Percentiles rank a stretch among this genome's conserved stretches.
Conservation (phyloP, 805 yeast species). For the Vanderwaltozyma tropicalis region DNA sequence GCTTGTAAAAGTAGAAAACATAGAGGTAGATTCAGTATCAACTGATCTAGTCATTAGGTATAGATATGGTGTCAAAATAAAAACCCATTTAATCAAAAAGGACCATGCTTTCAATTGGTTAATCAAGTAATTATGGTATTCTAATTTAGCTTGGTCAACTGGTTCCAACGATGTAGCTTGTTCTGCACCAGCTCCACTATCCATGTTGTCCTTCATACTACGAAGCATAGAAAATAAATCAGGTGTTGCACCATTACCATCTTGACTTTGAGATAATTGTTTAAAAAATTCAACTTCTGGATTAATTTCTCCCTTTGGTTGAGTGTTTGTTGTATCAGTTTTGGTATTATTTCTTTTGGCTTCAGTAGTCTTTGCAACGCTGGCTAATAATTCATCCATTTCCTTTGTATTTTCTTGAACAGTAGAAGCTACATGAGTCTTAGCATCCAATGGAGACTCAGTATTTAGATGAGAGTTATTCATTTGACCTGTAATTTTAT, state of each 20-base stretch:
- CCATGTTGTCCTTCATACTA: slow-evolving; percentile 10
- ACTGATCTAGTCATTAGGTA: slow-evolving; percentile 17
- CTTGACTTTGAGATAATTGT: slow-evolving; percentile 17
- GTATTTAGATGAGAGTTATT: slow-evolving; percentile 28
- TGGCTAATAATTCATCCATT: slow-evolving; percentile 4
- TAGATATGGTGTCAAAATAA: slow-evolving; percentile 22
- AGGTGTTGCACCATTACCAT: slow-evolving; percentile 13
- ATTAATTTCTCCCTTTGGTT: neutral
- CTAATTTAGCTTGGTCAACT: slow-evolving; percentile 18
- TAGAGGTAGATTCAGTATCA: slow-evolving; percentile 3
- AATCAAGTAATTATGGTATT: slow-evolving; percentile 21
- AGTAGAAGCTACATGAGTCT: neutral
- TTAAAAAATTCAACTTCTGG: slow-evolving; percentile 18
- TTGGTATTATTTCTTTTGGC: neutral
- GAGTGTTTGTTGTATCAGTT: neutral
- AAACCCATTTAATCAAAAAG: slow-evolving; percentile 25
- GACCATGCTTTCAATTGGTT: slow-evolving; percentile 24
- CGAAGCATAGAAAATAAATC: slow-evolving; percentile 19
- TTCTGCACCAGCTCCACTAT: slow-evolving; percentile 4
- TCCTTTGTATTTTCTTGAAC: slow-evolving; percentile 2
- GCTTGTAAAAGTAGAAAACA: slow-evolving; percentile 6
- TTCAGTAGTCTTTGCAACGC: neutral
- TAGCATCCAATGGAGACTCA: slow-evolving; percentile 25
- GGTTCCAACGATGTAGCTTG: slow-evolving; percentile 5
- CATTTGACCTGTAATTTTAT: slow-evolving; percentile 35